Evolutionary conservation across 2,329 filamentous ascomycete genomes (phyloP).

Genomic region (Didymella arachidicola): DNA sequence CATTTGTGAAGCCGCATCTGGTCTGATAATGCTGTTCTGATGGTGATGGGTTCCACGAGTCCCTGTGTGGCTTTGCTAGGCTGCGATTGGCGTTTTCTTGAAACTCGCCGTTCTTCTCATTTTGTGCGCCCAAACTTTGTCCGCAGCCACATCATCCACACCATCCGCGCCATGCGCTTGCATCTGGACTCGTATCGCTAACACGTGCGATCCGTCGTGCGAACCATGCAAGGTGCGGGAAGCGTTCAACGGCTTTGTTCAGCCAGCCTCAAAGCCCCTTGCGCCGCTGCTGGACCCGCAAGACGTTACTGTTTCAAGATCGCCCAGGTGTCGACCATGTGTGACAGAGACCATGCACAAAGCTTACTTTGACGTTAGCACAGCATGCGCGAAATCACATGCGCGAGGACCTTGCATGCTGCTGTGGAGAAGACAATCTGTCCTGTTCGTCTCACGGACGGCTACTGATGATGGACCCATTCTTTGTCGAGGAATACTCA

Average conservation of each 20-base stretch:
- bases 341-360: slow-evolving; percentile 21
- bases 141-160: not conserved
- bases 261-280: slow-evolving; percentile 8
- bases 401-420: slow-evolving; percentile 16
- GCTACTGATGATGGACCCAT: not conserved
- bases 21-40: not conserved
- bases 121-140: slow-evolving; percentile 10
- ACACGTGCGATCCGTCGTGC: not conserved
- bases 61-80: slow-evolving; percentile 9
- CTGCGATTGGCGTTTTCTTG: slow-evolving; percentile 1
- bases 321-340: slow-evolving; percentile 19
- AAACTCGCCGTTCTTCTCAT: slow-evolving; percentile 11
- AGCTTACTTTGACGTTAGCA: slow-evolving; percentile 19
- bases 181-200: not conserved
- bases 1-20: not conserved
- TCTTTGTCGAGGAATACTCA: not conserved
- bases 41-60: not conserved
- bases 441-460: not conserved
- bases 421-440: slow-evolving; percentile 11
- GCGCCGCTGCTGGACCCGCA: not conserved
- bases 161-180: not conserved
- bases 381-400: slow-evolving; percentile 7
- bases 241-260: slow-evolving; percentile 4
- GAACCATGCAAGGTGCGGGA: not conserved
- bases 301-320: slow-evolving; percentile 19